Evolutionary conservation across 2,329 filamentous ascomycete genomes (phyloP), one percentile per base, ranked within the genome.

Genomic region (Tolypocladium album): DNA sequence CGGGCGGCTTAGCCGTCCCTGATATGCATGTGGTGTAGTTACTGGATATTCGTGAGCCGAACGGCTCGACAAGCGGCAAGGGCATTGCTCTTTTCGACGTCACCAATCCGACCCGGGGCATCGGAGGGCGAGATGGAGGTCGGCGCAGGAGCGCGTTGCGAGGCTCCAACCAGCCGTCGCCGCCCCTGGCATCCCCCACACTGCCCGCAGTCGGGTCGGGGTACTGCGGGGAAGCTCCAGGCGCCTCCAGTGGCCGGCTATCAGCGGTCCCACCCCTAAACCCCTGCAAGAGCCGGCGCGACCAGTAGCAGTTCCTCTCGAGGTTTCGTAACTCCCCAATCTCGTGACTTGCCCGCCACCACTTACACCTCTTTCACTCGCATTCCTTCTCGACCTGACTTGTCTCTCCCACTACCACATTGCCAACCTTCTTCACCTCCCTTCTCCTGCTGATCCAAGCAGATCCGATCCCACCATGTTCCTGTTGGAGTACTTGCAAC

Each of bases 401-500:
- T 56, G 22, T 40, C 31, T 55, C 55, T 52, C 50, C n/a, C 50
- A 17, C 47, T 55, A 55, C 27, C 57, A 50, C 42, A 5, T 39
- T 34, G 17, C n/a, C 56, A 34, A 22, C 24, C 36, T 27, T 27
- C 34, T 38, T n/a, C 57, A 17, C 17, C n/a, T 42, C 3, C 40
- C 13, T 60, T 38, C 45, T 55, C 36, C 52, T 31, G 24, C 59
- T 31, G 52, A 45, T 39, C 20, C 36, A n/a, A 20, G 20, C 50
- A 22, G 50, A 13, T 20, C 36, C 50, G 50, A 56, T 34, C 34
- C 24, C 58, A 58, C 56, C 56, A 78, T 77, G 74, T 71, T 76
- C 39, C 75, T 78, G 62, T 71, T 79, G 47, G 76, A 79, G 61
- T 91, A 90, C 69, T 79, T 90, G 66, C 83, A 88, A 68, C 88